These are phyloP conservation scores for Cadophora gregata DNA, from an alignment of 2,329 filamentous ascomycete genomes.

Conservation along the genomic window DNA sequence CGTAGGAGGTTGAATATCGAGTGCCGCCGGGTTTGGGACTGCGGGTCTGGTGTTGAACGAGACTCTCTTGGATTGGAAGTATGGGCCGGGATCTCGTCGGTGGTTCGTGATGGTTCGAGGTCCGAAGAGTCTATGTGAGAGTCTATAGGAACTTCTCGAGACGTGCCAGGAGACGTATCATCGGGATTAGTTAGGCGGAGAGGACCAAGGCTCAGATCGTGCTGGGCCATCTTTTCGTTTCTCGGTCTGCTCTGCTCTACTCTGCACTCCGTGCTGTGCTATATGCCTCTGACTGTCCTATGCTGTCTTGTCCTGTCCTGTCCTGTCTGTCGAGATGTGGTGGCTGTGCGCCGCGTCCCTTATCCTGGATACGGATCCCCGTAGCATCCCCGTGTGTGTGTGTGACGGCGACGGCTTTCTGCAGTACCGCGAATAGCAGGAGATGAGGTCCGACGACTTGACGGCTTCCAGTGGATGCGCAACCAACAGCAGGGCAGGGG, in stretches of 20 bases:
- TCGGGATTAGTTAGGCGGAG: constrained; percentile 71
- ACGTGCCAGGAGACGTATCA: constrained; percentile 42
- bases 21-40: constrained; percentile 42
- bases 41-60: constrained; percentile 40
- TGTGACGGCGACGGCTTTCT: constrained; percentile 8
- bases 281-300: not conserved
- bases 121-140: constrained; percentile 31
- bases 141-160: constrained; percentile 39
- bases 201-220: constrained; percentile 15
- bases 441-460: constrained; percentile 10
- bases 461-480: not conserved
- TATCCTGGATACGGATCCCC: constrained; percentile 6
- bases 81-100: constrained; percentile 28
- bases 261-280: constrained; percentile 1
- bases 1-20: constrained; percentile 47
- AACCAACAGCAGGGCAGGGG: not conserved
- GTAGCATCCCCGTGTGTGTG: constrained; percentile 15
- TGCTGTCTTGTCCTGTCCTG: not conserved
- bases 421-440: not conserved
- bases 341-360: constrained; percentile 17
- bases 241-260: not conserved
- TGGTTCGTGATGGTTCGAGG: constrained; percentile 24
- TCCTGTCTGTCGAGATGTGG: constrained; percentile 4
- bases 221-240: constrained; percentile 8
- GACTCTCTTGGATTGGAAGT: constrained; percentile 37